Base-by-base conservation (phyloP, 176 grass and related monocot species). In the Cenchrus americanus region DNA sequence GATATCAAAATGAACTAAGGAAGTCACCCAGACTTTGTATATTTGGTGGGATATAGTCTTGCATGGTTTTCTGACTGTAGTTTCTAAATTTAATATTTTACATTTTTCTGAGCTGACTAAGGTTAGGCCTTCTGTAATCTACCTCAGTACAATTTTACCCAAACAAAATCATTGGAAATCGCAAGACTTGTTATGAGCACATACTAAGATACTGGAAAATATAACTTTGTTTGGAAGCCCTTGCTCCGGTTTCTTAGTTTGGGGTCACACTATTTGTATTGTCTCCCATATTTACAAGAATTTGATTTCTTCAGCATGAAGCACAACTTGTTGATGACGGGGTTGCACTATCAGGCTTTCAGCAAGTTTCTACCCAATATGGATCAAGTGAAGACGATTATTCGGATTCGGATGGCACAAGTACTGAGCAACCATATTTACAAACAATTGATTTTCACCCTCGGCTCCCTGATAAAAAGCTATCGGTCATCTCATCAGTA, bases 371-470 rank as follows among this genome's bases (percentile, higher is more conserved):
- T 54, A 92, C 83, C 15, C 79, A 89, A 85, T 96, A 88, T 75
- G 86, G 80, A 48, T 99, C 96, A 55, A 96, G 96, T 27, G 93
- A 99, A 70, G 96, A 99, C 83, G 89, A 99, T 80, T 93, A 94
- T 78, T 82, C 59, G 0, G 91, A 98, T 84, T 90, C 89, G 11
- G 96, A 98, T 92, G 93, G 89, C 54, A 94, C 92, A 17, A 73
- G 89, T 82, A 92, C 88, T 83, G 87, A 86, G 83, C 81, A 82
- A 34, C 66, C 77, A 59, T 87, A 88, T 74, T 68, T 85, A 66
- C 64, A 77, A 51, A 80, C 87, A 80, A 77, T 82, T 85, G 61
- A 63, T 84, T 30, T 86, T 65, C 89, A 88, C 66, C 88, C 71
- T 52, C 88, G 80, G 23, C 83, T 86, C 17, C 34, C 81, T 76